Evolutionary conservation across 306 rosid species (phyloP).

Genomic region (Carpinus viminea): DNA sequence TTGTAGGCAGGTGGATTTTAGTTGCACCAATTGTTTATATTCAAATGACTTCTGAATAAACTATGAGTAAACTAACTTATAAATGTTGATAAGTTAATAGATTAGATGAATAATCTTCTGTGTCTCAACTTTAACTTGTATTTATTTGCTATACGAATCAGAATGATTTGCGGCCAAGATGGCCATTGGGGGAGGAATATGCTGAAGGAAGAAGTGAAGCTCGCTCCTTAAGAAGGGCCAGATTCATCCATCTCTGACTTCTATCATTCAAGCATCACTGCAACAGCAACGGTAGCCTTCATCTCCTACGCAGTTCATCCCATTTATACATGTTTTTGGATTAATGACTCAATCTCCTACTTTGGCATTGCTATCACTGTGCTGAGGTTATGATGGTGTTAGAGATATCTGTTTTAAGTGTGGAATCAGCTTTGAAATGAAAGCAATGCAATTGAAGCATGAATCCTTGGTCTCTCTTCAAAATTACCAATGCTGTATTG

Average conservation of each 20-base stretch:
- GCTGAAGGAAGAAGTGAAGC: slow-evolving; percentile 81
- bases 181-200: slow-evolving; percentile 93
- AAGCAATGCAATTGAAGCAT: not conserved
- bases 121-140: not conserved
- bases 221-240: slow-evolving; percentile 76
- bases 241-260: slow-evolving; percentile 94
- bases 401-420: not conserved
- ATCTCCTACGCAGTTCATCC: slow-evolving; percentile 17
- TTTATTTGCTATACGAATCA: slow-evolving; percentile 27
- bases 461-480: not conserved
- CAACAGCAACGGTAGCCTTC: slow-evolving; percentile 46
- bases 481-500: no score
- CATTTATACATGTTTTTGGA: slow-evolving; percentile 3
- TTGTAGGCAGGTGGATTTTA: not conserved
- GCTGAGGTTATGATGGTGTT: slow-evolving; percentile 9
- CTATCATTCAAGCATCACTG: slow-evolving; percentile 71
- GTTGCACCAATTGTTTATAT: not conserved
- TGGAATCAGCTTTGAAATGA: not conserved
- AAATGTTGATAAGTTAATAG: not conserved
- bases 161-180: slow-evolving; percentile 89
- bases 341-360: not conserved
- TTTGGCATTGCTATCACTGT: not conserved
- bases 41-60: not conserved
- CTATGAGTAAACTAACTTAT: not conserved
- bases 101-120: not conserved